Conservation (phyloP, 2,329 filamentous ascomycete species). For the Exutisphaerella laricina region DNA sequence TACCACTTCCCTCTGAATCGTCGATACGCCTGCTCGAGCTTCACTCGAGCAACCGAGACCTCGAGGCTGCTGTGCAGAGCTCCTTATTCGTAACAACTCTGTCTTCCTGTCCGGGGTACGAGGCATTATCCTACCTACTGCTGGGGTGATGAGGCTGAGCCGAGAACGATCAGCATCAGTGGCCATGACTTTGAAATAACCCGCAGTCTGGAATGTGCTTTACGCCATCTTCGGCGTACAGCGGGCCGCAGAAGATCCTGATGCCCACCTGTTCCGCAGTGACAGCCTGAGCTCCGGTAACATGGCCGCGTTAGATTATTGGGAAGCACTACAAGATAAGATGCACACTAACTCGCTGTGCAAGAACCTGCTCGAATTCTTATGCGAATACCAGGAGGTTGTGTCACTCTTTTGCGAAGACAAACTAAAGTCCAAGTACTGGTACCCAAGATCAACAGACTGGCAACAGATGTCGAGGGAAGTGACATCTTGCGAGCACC, state of each 20-base stretch:
- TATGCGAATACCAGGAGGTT: neutral
- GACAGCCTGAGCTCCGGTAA: neutral
- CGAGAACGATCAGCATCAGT: neutral
- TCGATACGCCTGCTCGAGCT: neutral
- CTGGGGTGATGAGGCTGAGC: neutral
- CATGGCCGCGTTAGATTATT: neutral
- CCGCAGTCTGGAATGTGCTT: neutral
- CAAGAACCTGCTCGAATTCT: neutral
- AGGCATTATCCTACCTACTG: neutral
- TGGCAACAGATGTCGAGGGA: neutral
- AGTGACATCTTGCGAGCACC: neutral
- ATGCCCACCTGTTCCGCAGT: too few relatives aligned
- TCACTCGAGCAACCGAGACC: neutral
- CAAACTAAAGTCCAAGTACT: neutral
- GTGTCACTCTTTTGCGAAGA: neutral
- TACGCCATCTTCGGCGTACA: neutral
- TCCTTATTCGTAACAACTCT: neutral
- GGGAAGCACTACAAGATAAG: neutral
- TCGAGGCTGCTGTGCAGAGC: neutral
- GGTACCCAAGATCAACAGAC: neutral
- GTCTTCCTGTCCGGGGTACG: neutral
- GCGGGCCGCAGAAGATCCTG: neutral
- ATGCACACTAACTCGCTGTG: neutral
- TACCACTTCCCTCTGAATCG: too few relatives aligned
- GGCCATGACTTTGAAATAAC: neutral